These are phyloP conservation scores for Cystobasidium pallidum DNA, from an alignment of 1,284 basidiomycete species.

Conservation along the genomic window DNA sequence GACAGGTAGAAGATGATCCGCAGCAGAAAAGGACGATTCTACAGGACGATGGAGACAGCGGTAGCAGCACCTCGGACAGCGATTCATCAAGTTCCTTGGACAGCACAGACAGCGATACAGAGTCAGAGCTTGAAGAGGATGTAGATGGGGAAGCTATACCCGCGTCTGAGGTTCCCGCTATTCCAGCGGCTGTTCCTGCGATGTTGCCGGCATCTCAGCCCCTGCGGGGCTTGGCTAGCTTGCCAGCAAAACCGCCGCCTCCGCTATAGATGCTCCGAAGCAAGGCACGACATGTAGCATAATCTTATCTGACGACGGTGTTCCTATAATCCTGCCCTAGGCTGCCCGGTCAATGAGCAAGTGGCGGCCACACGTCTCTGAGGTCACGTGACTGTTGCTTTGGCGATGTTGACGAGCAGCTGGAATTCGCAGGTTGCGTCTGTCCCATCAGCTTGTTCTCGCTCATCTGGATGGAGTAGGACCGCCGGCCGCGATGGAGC, in stretches of 20 bases:
- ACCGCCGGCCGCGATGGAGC: slow-evolving; percentile 4
- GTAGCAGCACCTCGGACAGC: slow-evolving; percentile 8
- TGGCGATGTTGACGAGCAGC: not conserved
- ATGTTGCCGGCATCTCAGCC: not conserved
- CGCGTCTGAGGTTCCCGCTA: not conserved
- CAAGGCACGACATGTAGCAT: not conserved
- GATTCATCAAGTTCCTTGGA: slow-evolving; percentile 7
- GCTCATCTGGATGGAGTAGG: not conserved
- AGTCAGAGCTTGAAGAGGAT: not conserved
- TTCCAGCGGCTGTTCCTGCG: not conserved
- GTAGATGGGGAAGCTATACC: slow-evolving; percentile 6
- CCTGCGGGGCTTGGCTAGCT: slow-evolving; percentile 1
- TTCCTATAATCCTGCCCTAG: too few species aligned
- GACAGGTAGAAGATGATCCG: not conserved
- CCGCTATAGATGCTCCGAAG: not conserved
- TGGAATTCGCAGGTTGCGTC: not conserved
- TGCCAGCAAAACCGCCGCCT: not conserved
- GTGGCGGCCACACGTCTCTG: not conserved
- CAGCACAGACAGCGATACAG: slow-evolving; percentile 13
- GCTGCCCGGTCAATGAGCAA: too few species aligned
- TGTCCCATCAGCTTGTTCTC: too few species aligned
- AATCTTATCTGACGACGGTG: not conserved
- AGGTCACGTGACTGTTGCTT: slow-evolving; percentile 14
- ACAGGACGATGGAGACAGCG: not conserved
- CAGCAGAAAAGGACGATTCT: not conserved